Evolutionary conservation across 192 early-diverging fungal species (phyloP).

Genomic region (Jimgerdemannia flammicorona): DNA sequence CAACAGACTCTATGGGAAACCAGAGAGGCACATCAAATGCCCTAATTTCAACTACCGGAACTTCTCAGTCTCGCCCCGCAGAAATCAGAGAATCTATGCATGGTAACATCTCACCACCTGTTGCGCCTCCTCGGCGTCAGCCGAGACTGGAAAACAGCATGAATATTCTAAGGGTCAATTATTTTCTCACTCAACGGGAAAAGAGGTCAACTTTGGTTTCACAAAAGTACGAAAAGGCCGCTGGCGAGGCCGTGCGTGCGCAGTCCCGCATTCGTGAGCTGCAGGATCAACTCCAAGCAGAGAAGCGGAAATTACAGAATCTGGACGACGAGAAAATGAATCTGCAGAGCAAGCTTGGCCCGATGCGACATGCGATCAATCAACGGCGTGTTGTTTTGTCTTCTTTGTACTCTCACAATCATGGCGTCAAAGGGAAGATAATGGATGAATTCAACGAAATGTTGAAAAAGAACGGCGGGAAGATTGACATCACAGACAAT

Average conservation of each 20-base stretch:
- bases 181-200: neutral
- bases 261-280: neutral
- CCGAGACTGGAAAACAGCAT: neutral
- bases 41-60: neutral
- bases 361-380: neutral
- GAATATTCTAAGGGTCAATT: neutral
- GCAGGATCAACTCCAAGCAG: neutral
- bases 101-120: neutral
- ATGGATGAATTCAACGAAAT: neutral
- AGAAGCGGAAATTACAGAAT: neutral
- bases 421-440: neutral
- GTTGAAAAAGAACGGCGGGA: neutral
- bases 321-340: neutral
- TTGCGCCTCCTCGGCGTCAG: neutral
- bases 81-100: neutral
- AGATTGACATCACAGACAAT: neutral
- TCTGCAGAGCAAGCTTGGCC: neutral
- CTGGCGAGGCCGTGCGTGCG: neutral
- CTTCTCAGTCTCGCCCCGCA: neutral
- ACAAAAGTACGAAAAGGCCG: neutral
- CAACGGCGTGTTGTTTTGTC: neutral
- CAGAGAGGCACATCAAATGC: neutral
- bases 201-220: neutral
- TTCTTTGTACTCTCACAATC: neutral
- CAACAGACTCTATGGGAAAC: neutral